Evolutionary conservation across 2,329 filamentous ascomycete genomes (phyloP), one percentile per base, ranked within the genome.

Genomic region (Aureobasidium sp.): DNA sequence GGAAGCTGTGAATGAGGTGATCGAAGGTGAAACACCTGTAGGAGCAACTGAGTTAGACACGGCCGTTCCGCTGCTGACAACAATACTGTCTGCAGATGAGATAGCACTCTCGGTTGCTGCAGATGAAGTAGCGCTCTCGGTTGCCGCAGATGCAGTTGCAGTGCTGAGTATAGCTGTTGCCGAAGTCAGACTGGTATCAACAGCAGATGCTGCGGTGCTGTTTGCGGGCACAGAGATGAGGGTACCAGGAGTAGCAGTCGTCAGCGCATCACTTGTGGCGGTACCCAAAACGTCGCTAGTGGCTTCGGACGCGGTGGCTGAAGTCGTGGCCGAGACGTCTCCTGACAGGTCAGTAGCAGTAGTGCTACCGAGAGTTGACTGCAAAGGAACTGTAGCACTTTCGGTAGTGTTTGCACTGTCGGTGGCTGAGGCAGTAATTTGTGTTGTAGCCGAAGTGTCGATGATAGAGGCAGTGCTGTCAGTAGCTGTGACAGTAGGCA

Each of bases 11-110:
- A 62, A 62, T 1, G 60, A 62, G 36, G 57, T 64, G 9, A 57
- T 29, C 23, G 62, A 44, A 50, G 62, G 53, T 12, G 56, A 39
- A 9, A 32, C 20, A 13, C 46, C 41, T 7, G 56, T 32, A 23
- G 57, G 20, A 23, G 44, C 50, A 26, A n/a, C 17, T 23, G 63
- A 47, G 15, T 10, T 42, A 53, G 50, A 53, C 15, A 62, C 17
- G 13, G 55, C 23, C 12, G 63, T 60, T 26, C 47, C 57, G 29
- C 51, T 47, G 46, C 59, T 57, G 8, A 44, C 37, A 10, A 60
- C 41, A 20, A 57, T 46, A 39, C 61, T 63, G 20, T 46, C 55
- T 27, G 47, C 62, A 20, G 62, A 67, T 34, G 60, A 29, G 12
- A 55, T 60, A 36, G 52, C 51, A 5, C 32, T 44, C 39, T 52